Evolutionary conservation across 73 alveolate species (phyloP).

Genomic region (Blepharisma stoltei): DNA sequence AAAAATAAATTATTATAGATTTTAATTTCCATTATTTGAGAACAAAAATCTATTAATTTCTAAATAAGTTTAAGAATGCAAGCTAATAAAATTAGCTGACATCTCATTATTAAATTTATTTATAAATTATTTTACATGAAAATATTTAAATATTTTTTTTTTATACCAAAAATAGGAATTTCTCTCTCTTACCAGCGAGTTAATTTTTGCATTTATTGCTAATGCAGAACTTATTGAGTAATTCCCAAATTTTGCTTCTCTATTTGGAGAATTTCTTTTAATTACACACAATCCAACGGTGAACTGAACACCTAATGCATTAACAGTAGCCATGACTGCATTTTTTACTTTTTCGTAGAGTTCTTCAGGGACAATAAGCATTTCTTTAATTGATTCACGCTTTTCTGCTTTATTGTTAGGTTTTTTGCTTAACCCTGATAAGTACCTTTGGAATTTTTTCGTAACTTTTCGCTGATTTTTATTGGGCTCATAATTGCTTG

Average conservation of each 20-base stretch:
- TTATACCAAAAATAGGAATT: no score
- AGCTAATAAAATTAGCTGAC: no score
- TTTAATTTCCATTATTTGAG: no score
- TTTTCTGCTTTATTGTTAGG: neutral
- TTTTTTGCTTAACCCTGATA: slow-evolving; percentile 46
- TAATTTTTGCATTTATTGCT: neutral
- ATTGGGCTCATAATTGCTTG: slow-evolving; percentile 56
- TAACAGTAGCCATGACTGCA: neutral
- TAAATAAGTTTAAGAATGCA: no score
- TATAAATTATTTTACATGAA: no score
- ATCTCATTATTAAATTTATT: no score
- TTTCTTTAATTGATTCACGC: neutral
- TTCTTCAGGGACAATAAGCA: neutral
- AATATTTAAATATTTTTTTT: no score
- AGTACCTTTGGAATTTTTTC: slow-evolving; percentile 77
- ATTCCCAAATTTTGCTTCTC: neutral
- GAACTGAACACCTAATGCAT: neutral
- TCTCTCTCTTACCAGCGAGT: no score
- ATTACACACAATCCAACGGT: neutral
- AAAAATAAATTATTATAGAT: no score
- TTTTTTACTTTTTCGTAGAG: neutral
- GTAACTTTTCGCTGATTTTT: slow-evolving; percentile 73
- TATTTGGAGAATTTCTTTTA: neutral
- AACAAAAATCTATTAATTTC: no score
- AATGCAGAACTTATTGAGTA: neutral